A percentile compares a stretch with the other conserved stretches of the same genome.
These are phyloP conservation scores for Penicillium goetzii DNA, from an alignment of 495 filamentous ascomycete species.

Conservation along the genomic window DNA sequence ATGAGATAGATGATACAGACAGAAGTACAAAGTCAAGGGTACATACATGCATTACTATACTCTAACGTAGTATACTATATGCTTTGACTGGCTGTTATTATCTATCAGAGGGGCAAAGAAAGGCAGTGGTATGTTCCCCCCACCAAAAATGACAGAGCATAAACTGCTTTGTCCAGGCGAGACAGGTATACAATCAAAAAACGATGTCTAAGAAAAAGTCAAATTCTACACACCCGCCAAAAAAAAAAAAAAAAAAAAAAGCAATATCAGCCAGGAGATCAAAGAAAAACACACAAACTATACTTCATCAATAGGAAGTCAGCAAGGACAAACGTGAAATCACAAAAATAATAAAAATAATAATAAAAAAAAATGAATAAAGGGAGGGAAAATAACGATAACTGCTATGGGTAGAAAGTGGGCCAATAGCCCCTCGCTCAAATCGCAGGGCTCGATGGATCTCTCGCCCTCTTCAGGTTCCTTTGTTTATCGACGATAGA, in stretches of 20 bases:
- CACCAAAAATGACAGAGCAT: conserved; percentile 4
- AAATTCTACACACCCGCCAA: neutral
- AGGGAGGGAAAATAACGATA: neutral
- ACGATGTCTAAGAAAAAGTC: neutral
- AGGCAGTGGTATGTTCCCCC: neutral
- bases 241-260: neutral
- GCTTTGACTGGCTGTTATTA: neutral
- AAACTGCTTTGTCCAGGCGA: neutral
- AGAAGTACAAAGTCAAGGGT: neutral
- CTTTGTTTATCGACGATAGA: conserved; percentile 20
- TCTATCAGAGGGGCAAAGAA: neutral
- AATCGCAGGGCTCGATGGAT: conserved; percentile 8
- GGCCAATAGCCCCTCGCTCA: conserved; percentile 6
- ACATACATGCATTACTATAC: neutral
- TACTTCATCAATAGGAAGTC: neutral
- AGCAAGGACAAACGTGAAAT: neutral
- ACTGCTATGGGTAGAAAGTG: neutral
- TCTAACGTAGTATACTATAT: neutral
- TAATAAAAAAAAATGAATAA: neutral
- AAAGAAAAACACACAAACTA: neutral
- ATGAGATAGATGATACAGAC: conserved; percentile 8
- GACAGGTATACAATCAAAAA: neutral
- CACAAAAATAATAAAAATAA: neutral
- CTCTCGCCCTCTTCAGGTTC: neutral
- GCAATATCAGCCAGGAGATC: neutral